phyloP scores from a whole-genome alignment of 2,329 filamentous ascomycete species.

The Colletotrichum simmondsii region DNA sequence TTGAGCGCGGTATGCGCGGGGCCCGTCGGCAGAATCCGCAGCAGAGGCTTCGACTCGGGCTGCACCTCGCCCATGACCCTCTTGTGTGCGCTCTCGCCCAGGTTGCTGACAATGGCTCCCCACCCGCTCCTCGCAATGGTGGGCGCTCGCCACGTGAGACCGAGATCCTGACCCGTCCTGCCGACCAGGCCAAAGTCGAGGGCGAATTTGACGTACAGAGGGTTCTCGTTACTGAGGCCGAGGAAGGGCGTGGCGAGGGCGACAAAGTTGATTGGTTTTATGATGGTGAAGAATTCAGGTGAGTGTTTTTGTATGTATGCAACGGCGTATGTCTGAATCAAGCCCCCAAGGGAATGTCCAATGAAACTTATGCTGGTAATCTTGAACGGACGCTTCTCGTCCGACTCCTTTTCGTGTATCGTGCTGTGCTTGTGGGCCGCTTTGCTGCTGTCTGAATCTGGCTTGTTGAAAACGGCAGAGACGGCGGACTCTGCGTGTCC shows the following conservation, averaged over 20 bases:
- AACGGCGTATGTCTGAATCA: constrained; percentile 93
- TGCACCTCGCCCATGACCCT: constrained; percentile 70
- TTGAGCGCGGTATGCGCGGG: constrained; percentile 88
- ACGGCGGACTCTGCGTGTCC: constrained; percentile 53
- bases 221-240: constrained; percentile 96
- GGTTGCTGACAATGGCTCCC: constrained; percentile 86
- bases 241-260: constrained; percentile 88
- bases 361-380: constrained; percentile 97
- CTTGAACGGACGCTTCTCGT: constrained; percentile 71
- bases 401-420: constrained; percentile 56
- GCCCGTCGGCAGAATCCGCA: constrained; percentile 90
- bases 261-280: constrained; percentile 91
- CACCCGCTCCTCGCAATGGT: constrained; percentile 87
- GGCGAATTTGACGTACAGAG: constrained; percentile 95
- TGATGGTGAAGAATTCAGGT: constrained; percentile 86
- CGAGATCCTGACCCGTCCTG: constrained; percentile 94
- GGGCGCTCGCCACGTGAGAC: constrained; percentile 92
- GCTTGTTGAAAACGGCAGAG: constrained; percentile 45
- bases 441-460: constrained; percentile 50
- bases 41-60: constrained; percentile 86
- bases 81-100: constrained; percentile 75
- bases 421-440: constrained; percentile 71
- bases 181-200: constrained; percentile 96
- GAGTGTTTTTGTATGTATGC: constrained; percentile 98
- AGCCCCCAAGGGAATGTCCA: constrained; percentile 88